These are phyloP conservation scores for Ceratorhiza oryzae-sativae DNA, from an alignment of 1,284 basidiomycete genomes.

Conservation along the genomic window DNA sequence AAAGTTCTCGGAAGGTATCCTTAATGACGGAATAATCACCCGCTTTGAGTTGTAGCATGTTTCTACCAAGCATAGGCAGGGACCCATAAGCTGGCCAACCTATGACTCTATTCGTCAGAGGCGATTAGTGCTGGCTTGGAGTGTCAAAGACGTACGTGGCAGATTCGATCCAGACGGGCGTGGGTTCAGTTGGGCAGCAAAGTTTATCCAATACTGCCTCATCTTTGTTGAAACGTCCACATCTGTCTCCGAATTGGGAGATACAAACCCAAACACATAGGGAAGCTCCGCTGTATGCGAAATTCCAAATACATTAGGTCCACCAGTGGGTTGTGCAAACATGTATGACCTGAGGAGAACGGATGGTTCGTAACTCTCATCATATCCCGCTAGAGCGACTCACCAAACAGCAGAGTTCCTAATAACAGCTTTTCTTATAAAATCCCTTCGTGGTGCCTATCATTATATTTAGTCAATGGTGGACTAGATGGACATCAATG, in stretches of 20 bases:
- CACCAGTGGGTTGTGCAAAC: background rate
- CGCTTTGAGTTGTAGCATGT: background rate
- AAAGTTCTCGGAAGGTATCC: background rate
- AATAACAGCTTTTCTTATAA: background rate
- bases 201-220: slow-evolving; percentile 19
- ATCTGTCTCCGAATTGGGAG: background rate
- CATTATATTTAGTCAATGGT: too few species aligned
- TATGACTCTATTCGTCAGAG: background rate
- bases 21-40: background rate
- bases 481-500: too few species aligned
- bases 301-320: background rate
- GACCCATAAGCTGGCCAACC: slow-evolving; percentile 5
- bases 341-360: background rate
- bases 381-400: background rate
- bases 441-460: slow-evolving; percentile 20
- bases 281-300: slow-evolving; percentile 4
- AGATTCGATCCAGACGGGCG: slow-evolving; percentile 1
- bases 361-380: background rate
- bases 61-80: background rate
- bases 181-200: background rate
- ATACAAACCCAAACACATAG: background rate
- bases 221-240: background rate
- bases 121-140: background rate
- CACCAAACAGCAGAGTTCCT: background rate
- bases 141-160: background rate